Base-by-base conservation (phyloP, 164 flowering plant genomes). In the Annona cherimola region DNA sequence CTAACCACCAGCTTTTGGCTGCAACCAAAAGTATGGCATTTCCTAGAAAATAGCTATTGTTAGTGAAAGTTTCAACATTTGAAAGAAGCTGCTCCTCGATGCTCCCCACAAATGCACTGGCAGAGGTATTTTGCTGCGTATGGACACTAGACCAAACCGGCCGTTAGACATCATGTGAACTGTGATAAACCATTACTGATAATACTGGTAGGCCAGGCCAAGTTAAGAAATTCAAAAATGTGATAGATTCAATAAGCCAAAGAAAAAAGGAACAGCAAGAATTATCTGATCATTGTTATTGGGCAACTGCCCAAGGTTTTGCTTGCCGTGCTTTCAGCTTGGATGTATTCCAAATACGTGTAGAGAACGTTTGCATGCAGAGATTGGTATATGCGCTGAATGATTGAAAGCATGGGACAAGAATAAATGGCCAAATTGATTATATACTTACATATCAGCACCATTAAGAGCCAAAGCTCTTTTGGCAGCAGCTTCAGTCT, bases 401-500 rank as follows among this genome's bases (percentile, higher is more conserved):
- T 26, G 35, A 26, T 26, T 26, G 35, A 50, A 50, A 50, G 57
- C 14, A 50, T 9, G 57, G 14, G 57, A 50, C 18, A 9, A 16
- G 57, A 50, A 9, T 50, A 5, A 50, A 50, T 2, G 14, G 57
- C 57, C 35, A 26, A 50, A 50, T 45, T 6, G 1, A 0, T 46
- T 35, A 46, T 42, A 35, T 45, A 86, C 98, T 89, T 74, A 93
- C 99, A 95, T 95, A 74, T 93, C 99, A 68, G 97, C 82, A 70
- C 94, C 97, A 73, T 95, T 94, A 41, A 91, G 83, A 46, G 87
- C 96, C 76, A 95, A 77, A 60, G 97, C 98, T 79, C 92, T 86
- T 75, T 89, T 91, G 2, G 96, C 97, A 44, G 97, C 97, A 73
- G 89, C 97, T 81, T 95, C 97, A 20, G 96, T 91, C 99, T 95